Base-by-base conservation (phyloP, 2,329 filamentous ascomycete species). In the Sarocladiaceae sp. region DNA sequence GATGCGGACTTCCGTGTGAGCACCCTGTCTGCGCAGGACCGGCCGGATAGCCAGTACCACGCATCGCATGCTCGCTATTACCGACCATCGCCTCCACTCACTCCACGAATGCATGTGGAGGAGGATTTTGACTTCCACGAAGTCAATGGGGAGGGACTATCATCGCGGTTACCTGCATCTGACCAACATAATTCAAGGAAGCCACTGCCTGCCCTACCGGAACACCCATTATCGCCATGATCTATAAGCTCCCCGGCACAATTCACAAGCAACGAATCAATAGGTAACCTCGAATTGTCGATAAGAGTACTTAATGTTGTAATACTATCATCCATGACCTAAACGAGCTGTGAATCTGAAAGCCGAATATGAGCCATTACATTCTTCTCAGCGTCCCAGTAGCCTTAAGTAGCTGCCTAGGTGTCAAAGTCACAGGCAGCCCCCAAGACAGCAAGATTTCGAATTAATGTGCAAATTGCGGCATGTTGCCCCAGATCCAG, bases 171-270 rank as follows among this genome's bases (percentile, higher is more conserved):
- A n/a, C 44, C 44, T 3, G 44, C 44, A 48, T 48, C 44, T 48
- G 44, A 50, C 26, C 47, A 50, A n/a, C 47, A 50, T 17, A 53
- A 56, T 15, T 13, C 42, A 8, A 31, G 54, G 12, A 59, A 59
- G 35, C 57, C 57, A 12, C 26, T 59, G 12, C 57, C 57, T 2
- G 56, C 57, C 6, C 46, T 59, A 8, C 57, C 57, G 20, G 57
- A 59, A 44, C 50, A 56, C 28, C 54, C 54, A 5, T 54, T 37
- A 11, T 51, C 54, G 7, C 35, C 35, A 20, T 53, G 17, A 26
- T n/a, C 29, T 8, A 10, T 33, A 15, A 15, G 29, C 10, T 33
- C 15, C 8, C 15, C 15, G 29, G 15, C 15, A 15, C 8, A 33
- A 15, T 33, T 8, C 29, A 33, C n/a, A n/a, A n/a, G 29, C 29